phyloP scores from a whole-genome alignment of 2,329 filamentous ascomycete species.

The Didymella arachidicola region DNA sequence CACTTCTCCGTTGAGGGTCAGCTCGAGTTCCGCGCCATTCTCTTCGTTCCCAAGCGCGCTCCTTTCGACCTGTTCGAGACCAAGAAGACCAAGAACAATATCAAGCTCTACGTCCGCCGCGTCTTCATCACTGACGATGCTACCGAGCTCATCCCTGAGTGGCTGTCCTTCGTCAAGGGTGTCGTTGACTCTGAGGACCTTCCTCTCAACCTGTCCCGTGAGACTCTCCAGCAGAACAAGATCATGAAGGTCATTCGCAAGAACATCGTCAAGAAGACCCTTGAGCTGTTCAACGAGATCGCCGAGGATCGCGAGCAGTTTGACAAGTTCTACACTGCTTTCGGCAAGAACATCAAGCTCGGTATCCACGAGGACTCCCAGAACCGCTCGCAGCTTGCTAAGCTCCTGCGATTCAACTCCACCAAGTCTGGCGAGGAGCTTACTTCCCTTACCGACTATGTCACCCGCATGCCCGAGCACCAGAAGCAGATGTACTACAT shows the following conservation, averaged over 20 bases:
- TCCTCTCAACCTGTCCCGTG: conserved; percentile 98
- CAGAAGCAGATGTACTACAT: conserved; percentile 99
- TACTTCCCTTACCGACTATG: conserved; percentile 95
- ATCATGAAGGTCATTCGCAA: conserved; percentile 99
- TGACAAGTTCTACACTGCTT: conserved; percentile 99
- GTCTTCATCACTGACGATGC: conserved; percentile 99
- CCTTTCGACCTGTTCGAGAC: conserved; percentile 99
- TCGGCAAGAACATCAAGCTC: conserved; percentile 99
- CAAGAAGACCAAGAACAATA: conserved; percentile 99
- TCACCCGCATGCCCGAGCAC: conserved; percentile 99
- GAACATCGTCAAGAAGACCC: conserved; percentile 99
- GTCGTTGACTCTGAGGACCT: conserved; percentile 99
- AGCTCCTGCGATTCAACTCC: conserved; percentile 98
- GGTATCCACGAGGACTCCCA: conserved; percentile 99
- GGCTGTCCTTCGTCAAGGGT: conserved; percentile 99
- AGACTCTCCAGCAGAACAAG: conserved; percentile 99
- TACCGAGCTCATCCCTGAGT: conserved; percentile 98
- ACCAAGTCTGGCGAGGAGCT: conserved; percentile 98
- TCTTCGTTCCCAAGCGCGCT: conserved; percentile 99
- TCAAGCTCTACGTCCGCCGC: conserved; percentile 99
- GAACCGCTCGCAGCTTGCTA: conserved; percentile 91
- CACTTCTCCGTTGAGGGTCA: conserved; percentile 99
- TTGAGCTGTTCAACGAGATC: conserved; percentile 99
- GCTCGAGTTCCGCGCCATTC: conserved; percentile 99
- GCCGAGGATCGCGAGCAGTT: conserved; percentile 99